Evolutionary conservation across 192 early-diverging fungal genomes (phyloP).

Genomic region (Cetraspora pellucida): DNA sequence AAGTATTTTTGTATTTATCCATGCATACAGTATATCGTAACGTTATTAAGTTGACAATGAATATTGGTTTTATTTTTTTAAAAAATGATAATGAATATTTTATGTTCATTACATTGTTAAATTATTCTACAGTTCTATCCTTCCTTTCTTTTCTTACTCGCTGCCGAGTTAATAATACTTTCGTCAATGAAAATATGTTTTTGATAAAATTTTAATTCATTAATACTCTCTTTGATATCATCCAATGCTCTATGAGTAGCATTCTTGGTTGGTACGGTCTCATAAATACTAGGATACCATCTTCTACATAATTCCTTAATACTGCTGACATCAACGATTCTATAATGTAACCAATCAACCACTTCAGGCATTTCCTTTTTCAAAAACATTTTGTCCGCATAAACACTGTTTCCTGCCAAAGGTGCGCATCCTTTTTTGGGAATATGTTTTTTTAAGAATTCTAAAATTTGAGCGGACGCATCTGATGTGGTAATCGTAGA

Average conservation of each 20-base stretch:
- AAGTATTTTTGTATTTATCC: no score
- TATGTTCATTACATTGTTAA: no score
- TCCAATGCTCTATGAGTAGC: slow-evolving; percentile 78
- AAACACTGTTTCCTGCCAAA: slow-evolving; percentile 92
- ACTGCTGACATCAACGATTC: slow-evolving; percentile 87
- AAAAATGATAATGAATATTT: no score
- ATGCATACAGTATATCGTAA: no score
- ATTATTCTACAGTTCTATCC: no score
- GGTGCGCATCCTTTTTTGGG: slow-evolving; percentile 59
- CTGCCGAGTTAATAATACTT: no score
- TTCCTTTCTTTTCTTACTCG: no score
- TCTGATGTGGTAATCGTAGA: slow-evolving; percentile 66
- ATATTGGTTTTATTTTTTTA: no score
- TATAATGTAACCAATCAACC: slow-evolving; percentile 78
- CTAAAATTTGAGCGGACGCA: slow-evolving; percentile 74
- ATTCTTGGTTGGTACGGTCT: slow-evolving; percentile 62
- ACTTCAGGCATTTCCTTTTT: slow-evolving; percentile 78
- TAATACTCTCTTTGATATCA: slow-evolving; percentile 91
- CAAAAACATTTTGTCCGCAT: slow-evolving; percentile 87
- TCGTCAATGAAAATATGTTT: slow-evolving; percentile 56
- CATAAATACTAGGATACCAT: slow-evolving; percentile 69
- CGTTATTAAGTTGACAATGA: no score
- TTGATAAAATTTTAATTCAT: slow-evolving; percentile 81
- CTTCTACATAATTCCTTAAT: slow-evolving; percentile 84
- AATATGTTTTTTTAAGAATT: slow-evolving; percentile 75